These are phyloP conservation scores for Neonectria punicea DNA, from an alignment of 2,329 filamentous ascomycete genomes.

Conservation along the genomic window DNA sequence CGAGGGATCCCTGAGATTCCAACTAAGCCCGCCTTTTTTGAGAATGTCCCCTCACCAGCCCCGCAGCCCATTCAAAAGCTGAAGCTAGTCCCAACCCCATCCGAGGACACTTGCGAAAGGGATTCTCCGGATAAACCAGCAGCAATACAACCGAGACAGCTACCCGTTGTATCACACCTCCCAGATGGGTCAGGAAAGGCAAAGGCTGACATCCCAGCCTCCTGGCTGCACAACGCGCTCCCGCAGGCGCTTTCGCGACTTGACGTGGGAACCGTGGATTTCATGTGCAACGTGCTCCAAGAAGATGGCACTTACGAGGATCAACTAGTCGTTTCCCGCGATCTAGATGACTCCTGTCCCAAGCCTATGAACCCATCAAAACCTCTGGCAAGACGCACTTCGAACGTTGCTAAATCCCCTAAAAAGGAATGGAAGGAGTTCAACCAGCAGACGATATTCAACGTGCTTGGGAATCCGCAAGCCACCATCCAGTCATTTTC, in stretches of 20 bases:
- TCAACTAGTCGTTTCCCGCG: conserved; percentile 41
- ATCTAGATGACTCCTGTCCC: conserved; percentile 17
- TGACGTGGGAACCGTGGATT: conserved; percentile 65
- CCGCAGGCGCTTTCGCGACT: conserved; percentile 68
- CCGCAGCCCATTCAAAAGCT: conserved; percentile 20
- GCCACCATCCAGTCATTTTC: conserved; percentile 68
- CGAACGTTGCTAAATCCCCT: conserved; percentile 20
- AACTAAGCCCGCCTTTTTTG: conserved; percentile 51
- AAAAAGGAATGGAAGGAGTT: conserved; percentile 67
- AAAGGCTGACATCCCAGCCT: conserved; percentile 6
- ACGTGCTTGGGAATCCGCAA: conserved; percentile 68
- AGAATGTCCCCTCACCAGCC: conserved; percentile 48
- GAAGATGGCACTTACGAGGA: conserved; percentile 65
- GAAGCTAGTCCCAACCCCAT: background rate
- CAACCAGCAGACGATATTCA: conserved; percentile 72
- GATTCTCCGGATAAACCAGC: conserved; percentile 37
- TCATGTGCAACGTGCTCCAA: conserved; percentile 69
- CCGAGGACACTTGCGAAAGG: conserved; percentile 14
- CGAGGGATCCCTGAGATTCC: conserved; percentile 50
- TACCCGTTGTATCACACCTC: conserved; percentile 7
- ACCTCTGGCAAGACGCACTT: conserved; percentile 25
- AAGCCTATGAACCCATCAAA: conserved; percentile 25
- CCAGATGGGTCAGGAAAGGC: background rate
- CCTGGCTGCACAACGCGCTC: conserved; percentile 48
- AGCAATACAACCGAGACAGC: conserved; percentile 34